These are phyloP conservation scores for Panellus pusillus DNA, from an alignment of 768 basidiomycete species.

Conservation along the genomic window DNA sequence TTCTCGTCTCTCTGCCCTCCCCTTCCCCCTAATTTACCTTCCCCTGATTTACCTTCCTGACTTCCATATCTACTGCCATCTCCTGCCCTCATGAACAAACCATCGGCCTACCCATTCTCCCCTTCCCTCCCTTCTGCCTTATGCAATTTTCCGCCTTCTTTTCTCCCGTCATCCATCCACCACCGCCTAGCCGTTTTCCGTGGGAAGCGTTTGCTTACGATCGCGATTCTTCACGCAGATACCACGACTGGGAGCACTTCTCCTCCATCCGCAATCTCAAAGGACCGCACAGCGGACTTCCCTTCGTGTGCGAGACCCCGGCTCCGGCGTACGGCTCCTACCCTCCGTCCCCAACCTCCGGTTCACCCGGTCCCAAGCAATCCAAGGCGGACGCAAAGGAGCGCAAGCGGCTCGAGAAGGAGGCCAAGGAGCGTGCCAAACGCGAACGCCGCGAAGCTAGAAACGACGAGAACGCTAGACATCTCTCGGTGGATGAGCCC, in stretches of 20 bases:
- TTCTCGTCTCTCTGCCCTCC: neutral
- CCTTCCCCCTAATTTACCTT: neutral
- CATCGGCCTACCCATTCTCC: neutral
- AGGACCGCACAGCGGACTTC: slow-evolving; percentile 80
- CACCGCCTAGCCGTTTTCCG: neutral
- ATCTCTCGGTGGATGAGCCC: neutral
- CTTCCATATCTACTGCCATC: too few species aligned
- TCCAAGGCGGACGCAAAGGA: slow-evolving; percentile 31
- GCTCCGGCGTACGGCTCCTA: slow-evolving; percentile 24
- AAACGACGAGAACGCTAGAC: slow-evolving; percentile 1
- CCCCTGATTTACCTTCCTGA: neutral
- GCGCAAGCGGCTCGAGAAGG: slow-evolving; percentile 26
- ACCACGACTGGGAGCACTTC: slow-evolving; percentile 95
- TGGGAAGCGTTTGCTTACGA: too few species aligned
- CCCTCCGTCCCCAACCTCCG: slow-evolving; percentile 30
- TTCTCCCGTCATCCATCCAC: neutral
- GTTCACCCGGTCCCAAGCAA: slow-evolving; percentile 34
- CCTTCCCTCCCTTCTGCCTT: slow-evolving; percentile 6
- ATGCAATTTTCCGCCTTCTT: neutral
- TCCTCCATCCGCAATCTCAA: slow-evolving; percentile 86
- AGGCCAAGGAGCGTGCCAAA: slow-evolving; percentile 25
- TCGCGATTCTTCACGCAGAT: slow-evolving; percentile 41
- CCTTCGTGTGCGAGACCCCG: slow-evolving; percentile 56
- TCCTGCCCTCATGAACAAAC: too few species aligned
- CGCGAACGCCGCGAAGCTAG: slow-evolving; percentile 21